Evolutionary conservation across 306 rosid species (phyloP).

Genomic region (Elaeagnus macrophylla): DNA sequence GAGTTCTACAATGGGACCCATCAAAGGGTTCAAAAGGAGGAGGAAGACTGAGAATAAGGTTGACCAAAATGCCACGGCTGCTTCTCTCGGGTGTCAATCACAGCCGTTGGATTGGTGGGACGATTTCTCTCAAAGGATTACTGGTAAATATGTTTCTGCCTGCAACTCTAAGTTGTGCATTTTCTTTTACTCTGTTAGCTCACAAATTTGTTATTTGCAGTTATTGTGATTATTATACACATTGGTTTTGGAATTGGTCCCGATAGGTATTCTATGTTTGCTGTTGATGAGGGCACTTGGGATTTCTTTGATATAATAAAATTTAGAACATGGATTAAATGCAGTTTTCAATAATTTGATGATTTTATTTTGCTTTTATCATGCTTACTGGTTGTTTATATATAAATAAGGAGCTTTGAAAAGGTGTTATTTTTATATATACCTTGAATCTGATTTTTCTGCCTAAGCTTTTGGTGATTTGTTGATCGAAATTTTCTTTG

Average conservation of each 20-base stretch:
- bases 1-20: conserved; percentile 67
- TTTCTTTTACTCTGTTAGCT: conserved; percentile 1
- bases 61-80: conserved; percentile 44
- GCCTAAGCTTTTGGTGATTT: too few relatives aligned
- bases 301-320: conserved; percentile 17
- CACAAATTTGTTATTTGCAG: conserved; percentile 6
- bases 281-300: conserved; percentile 18
- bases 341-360: conserved; percentile 20
- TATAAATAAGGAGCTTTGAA: neutral
- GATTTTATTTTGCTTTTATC: neutral
- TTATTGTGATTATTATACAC: conserved; percentile 12
- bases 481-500: too few relatives aligned
- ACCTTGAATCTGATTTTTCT: neutral
- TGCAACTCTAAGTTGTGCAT: neutral
- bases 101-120: conserved; percentile 84
- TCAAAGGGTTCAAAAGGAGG: conserved; percentile 71
- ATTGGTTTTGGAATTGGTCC: conserved; percentile 18
- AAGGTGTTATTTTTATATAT: conserved; percentile 7
- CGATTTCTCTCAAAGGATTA: conserved; percentile 60
- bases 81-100: conserved; percentile 36
- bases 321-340: conserved; percentile 24
- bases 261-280: conserved; percentile 4
- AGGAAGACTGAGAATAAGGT: conserved; percentile 52
- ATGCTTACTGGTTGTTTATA: neutral
- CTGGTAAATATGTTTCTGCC: conserved; percentile 31